A percentile compares a stretch with the other conserved stretches of the same genome.
Conservation (phyloP, 23 red algal species). For the Chondrus crispus region DNA sequence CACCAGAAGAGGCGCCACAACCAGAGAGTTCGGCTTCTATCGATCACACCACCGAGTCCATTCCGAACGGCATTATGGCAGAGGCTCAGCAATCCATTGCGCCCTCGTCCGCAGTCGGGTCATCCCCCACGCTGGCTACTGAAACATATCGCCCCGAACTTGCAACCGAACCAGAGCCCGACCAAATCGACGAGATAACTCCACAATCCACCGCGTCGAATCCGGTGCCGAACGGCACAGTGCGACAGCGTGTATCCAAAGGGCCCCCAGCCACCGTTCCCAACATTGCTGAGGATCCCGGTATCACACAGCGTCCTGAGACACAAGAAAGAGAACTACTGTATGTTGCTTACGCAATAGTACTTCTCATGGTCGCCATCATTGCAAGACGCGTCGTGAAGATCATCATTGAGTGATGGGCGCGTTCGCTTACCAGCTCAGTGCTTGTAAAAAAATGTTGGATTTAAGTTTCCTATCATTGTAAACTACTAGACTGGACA, state of each 20-base stretch:
- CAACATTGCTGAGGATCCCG: not conserved
- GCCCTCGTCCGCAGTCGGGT: not conserved
- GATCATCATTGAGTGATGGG: not conserved
- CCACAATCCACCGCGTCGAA: not conserved
- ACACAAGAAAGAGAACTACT: constrained; percentile 49
- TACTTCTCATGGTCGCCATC: constrained; percentile 48
- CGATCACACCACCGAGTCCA: not conserved
- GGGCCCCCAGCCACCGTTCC: not conserved
- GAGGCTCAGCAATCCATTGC: not conserved
- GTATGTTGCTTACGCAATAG: constrained; percentile 66
- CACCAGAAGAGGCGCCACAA: not conserved
- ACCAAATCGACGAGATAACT: not conserved
- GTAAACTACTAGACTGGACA: no score
- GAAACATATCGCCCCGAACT: no score
- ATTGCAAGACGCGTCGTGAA: constrained; percentile 48
- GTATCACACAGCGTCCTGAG: not conserved
- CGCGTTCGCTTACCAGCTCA: no score
- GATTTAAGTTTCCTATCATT: no score
- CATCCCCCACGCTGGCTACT: not conserved
- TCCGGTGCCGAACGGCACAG: not conserved
- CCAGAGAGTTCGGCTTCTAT: not conserved
- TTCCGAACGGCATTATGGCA: not conserved
- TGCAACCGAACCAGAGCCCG: no score
- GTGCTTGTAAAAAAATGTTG: no score
- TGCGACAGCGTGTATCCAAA: no score